Evolutionary conservation across 1,284 basidiomycete species (phyloP).

Genomic region (Boletus semigastroideus): DNA sequence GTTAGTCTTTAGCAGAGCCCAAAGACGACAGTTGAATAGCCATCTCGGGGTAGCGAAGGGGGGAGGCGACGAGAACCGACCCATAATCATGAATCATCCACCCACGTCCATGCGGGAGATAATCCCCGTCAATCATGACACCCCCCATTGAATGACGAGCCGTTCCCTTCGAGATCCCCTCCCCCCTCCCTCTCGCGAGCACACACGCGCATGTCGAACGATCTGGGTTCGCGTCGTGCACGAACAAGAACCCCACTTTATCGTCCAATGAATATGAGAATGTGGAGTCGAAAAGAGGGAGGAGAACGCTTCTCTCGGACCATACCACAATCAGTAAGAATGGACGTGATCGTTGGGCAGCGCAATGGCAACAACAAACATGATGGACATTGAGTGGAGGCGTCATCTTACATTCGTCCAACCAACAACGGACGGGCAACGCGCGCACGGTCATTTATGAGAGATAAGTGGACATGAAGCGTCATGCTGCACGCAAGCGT

Average conservation of each 20-base stretch:
- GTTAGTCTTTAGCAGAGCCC: constrained; percentile 5
- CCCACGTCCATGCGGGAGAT: constrained; percentile 17
- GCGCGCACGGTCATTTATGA: neutral
- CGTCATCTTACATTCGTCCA: too few relatives aligned
- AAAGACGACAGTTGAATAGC: constrained; percentile 4
- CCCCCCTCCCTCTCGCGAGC: neutral
- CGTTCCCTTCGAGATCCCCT: neutral
- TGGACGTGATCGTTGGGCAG: neutral
- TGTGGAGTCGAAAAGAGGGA: neutral
- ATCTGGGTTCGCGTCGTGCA: neutral
- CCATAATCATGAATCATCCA: neutral
- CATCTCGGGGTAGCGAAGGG: constrained; percentile 2
- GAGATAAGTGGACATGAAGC: neutral
- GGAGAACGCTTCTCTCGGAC: neutral
- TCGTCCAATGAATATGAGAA: neutral
- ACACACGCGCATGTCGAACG: neutral
- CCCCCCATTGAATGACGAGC: neutral
- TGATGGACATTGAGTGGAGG: too few relatives aligned
- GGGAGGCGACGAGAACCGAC: constrained; percentile 10
- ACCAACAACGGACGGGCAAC: too few relatives aligned
- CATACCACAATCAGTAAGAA: neutral
- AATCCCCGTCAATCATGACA: constrained; percentile 27
- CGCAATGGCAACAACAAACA: too few relatives aligned
- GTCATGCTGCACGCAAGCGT: neutral
- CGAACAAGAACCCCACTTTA: neutral